Evolutionary conservation across 768 basidiomycete species (phyloP).

Genomic region (Suillus decipiens): DNA sequence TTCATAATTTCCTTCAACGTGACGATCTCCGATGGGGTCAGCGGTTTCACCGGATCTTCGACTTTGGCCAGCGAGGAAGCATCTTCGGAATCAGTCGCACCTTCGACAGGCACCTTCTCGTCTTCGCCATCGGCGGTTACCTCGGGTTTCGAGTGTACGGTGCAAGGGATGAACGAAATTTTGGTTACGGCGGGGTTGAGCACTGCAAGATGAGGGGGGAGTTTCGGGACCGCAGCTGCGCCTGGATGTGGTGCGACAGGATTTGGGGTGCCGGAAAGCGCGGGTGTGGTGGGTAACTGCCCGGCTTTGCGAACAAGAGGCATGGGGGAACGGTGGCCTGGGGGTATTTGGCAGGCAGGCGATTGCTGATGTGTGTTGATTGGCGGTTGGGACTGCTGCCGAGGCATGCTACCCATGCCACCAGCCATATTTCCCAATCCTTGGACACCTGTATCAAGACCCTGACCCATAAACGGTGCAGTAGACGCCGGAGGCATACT

Average conservation of each 20-base stretch:
- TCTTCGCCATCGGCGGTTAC: constrained; percentile 26
- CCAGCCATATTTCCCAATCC: constrained; percentile 14
- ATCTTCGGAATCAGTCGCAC: constrained; percentile 20
- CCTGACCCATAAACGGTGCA: constrained; percentile 22
- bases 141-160: constrained; percentile 20
- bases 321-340: constrained; percentile 25
- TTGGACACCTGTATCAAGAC: constrained; percentile 20
- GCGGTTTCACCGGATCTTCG: constrained; percentile 25
- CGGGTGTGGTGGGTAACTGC: constrained; percentile 18
- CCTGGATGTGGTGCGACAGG: constrained; percentile 28
- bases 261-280: constrained; percentile 17
- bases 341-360: constrained; percentile 21
- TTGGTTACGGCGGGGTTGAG: constrained; percentile 35
- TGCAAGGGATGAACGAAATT: constrained; percentile 30
- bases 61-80: constrained; percentile 17
- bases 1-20: constrained; percentile 38
- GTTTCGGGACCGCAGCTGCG: constrained; percentile 30
- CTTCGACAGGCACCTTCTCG: constrained; percentile 23
- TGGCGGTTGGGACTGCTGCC: constrained; percentile 29
- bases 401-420: constrained; percentile 16
- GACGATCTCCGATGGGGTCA: constrained; percentile 36
- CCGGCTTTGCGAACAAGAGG: constrained; percentile 22
- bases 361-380: constrained; percentile 26
- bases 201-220: constrained; percentile 34
- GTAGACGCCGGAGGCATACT: constrained; percentile 27